phyloP scores from a whole-genome alignment of 2,329 filamentous ascomycete species.

The Atkinsonella hypoxylon region DNA sequence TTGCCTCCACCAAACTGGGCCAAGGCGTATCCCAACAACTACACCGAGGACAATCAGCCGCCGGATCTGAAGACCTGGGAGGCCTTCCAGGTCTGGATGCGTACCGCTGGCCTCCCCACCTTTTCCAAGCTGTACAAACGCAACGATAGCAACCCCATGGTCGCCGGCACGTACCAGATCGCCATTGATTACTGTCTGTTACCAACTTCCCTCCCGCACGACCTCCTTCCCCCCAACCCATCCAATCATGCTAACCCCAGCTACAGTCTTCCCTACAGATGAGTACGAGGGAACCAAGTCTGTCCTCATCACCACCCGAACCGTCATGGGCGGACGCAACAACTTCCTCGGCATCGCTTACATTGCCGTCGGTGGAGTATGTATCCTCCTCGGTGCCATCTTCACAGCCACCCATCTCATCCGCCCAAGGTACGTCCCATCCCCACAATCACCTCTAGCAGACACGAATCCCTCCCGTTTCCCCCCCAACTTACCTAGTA shows the following conservation, averaged over 20 bases:
- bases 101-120: conserved; percentile 81
- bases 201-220: not conserved
- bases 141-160: conserved; percentile 62
- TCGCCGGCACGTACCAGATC: conserved; percentile 60
- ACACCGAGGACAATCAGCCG: conserved; percentile 51
- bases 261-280: conserved; percentile 64
- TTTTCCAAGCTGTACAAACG: conserved; percentile 89
- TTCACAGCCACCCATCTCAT: conserved; percentile 89
- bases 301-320: conserved; percentile 77
- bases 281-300: conserved; percentile 80
- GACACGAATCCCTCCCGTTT: conserved; percentile 1
- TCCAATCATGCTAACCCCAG: not conserved
- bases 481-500: not conserved
- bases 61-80: conserved; percentile 67
- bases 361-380: conserved; percentile 84
- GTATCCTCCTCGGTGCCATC: conserved; percentile 73
- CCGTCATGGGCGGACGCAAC: conserved; percentile 89
- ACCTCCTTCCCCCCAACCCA: not conserved
- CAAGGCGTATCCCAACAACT: conserved; percentile 55
- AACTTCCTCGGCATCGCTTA: conserved; percentile 95
- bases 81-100: conserved; percentile 97
- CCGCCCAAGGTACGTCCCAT: conserved; percentile 60
- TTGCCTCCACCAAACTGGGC: conserved; percentile 81
- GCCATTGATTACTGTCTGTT: conserved; percentile 67
- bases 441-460: not conserved